Evolutionary conservation across 176 grass and related monocot species (phyloP).

Genomic region (Aegilops umbellulata): DNA sequence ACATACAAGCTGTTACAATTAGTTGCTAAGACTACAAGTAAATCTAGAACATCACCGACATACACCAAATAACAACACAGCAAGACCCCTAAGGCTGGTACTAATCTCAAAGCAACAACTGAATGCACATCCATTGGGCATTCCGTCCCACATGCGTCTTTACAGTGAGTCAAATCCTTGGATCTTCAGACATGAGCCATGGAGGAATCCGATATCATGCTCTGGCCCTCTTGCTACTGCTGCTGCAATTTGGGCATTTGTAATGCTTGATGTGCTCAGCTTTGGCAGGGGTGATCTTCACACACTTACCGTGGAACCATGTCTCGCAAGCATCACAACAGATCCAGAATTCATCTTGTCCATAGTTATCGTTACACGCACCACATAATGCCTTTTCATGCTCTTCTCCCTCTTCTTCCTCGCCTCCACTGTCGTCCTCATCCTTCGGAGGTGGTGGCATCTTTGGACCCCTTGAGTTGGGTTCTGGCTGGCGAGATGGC

Average conservation of each 20-base stretch:
- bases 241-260: conserved; percentile 90
- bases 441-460: conserved; percentile 54
- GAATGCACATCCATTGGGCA: conserved; percentile 30
- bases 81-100: conserved; percentile 44
- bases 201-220: conserved; percentile 36
- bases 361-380: conserved; percentile 83
- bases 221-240: conserved; percentile 83
- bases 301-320: conserved; percentile 97
- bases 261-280: conserved; percentile 99
- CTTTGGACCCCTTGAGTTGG: conserved; percentile 57
- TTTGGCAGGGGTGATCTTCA: conserved; percentile 89
- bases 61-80: conserved; percentile 43
- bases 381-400: conserved; percentile 84
- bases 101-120: conserved; percentile 51
- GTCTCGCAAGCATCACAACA: conserved; percentile 89
- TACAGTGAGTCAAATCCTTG: conserved; percentile 46
- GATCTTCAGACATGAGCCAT: conserved; percentile 32
- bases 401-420: conserved; percentile 79
- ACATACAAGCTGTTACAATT: conserved; percentile 50
- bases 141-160: conserved; percentile 33
- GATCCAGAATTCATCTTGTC: conserved; percentile 92
- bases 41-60: conserved; percentile 36
- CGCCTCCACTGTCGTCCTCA: conserved; percentile 72
- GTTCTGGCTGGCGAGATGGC: conserved; percentile 45
- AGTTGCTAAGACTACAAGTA: conserved; percentile 39